Evolutionary conservation across 2,329 filamentous ascomycete species (phyloP).

Genomic region (Diaporthe sp.): DNA sequence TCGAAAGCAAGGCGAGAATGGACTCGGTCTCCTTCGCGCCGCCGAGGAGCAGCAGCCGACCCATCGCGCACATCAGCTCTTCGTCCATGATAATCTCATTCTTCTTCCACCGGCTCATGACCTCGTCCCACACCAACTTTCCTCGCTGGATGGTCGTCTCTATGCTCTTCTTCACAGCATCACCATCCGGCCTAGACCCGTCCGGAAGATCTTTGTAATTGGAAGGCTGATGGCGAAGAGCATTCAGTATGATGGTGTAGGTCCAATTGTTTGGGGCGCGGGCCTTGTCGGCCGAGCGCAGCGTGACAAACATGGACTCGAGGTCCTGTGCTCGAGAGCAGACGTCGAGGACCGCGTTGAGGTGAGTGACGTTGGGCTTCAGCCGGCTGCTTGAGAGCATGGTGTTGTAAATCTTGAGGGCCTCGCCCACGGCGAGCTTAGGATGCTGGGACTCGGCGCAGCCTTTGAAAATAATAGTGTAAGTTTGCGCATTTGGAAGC

Average conservation of each 20-base stretch:
- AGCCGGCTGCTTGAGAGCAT: conserved; percentile 76
- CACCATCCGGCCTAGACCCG: conserved; percentile 48
- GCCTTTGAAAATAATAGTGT: conserved; percentile 85
- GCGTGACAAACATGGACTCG: conserved; percentile 84
- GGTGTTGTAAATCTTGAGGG: conserved; percentile 82
- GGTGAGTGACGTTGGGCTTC: conserved; percentile 83
- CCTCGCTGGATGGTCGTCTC: conserved; percentile 73
- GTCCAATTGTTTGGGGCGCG: conserved; percentile 79
- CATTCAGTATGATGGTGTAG: conserved; percentile 87
- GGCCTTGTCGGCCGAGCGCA: conserved; percentile 77
- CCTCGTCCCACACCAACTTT: conserved; percentile 84
- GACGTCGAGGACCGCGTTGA: conserved; percentile 89
- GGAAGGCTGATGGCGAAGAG: conserved; percentile 69
- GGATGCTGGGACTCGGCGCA: conserved; percentile 73
- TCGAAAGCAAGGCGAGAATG: conserved; percentile 81
- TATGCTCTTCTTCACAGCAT: conserved; percentile 49
- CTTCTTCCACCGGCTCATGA: conserved; percentile 80
- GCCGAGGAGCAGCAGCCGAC: conserved; percentile 78
- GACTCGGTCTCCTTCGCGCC: conserved; percentile 76
- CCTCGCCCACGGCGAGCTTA: conserved; percentile 74
- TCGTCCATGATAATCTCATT: conserved; percentile 83
- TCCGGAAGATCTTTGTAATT: conserved; percentile 50
- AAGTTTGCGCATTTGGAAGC: conserved; percentile 85
- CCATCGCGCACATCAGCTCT: conserved; percentile 85
- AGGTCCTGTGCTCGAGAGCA: conserved; percentile 82